phyloP scores from a whole-genome alignment of 2,329 filamentous ascomycete species.

The Cladophialophora yegresii region DNA sequence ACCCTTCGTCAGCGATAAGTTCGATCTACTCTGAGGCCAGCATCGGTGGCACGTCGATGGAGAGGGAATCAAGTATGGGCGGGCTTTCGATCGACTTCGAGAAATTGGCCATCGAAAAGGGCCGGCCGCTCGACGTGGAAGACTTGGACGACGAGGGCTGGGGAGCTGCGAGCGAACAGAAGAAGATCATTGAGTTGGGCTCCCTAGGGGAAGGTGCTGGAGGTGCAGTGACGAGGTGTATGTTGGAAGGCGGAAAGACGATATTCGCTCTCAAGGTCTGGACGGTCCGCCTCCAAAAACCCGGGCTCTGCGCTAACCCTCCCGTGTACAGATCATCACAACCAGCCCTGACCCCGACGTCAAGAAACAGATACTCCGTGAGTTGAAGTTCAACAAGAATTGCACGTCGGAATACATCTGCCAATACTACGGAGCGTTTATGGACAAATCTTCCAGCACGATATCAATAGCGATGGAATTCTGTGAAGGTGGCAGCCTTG shows the following conservation, averaged over 20 bases:
- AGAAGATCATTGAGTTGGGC: slow-evolving; percentile 83
- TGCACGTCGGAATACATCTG: slow-evolving; percentile 96
- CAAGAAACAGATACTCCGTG: slow-evolving; percentile 96
- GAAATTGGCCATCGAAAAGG: slow-evolving; percentile 77
- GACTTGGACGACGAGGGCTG: slow-evolving; percentile 94
- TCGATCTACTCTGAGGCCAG: slow-evolving; percentile 80
- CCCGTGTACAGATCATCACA: slow-evolving; percentile 75
- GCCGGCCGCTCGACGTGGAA: slow-evolving; percentile 82
- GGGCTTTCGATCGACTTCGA: slow-evolving; percentile 75
- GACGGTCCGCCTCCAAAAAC: slow-evolving; percentile 3
- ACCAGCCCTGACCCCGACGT: slow-evolving; percentile 97
- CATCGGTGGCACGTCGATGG: slow-evolving; percentile 74
- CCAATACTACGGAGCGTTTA: slow-evolving; percentile 94
- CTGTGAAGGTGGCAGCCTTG: slow-evolving; percentile 92
- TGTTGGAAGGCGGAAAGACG: slow-evolving; percentile 86
- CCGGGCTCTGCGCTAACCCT: neutral
- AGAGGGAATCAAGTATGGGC: slow-evolving; percentile 78
- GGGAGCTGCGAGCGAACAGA: slow-evolving; percentile 87
- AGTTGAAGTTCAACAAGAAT: slow-evolving; percentile 96
- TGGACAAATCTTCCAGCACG: slow-evolving; percentile 91
- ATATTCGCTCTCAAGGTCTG: slow-evolving; percentile 92
- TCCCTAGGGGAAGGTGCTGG: slow-evolving; percentile 92
- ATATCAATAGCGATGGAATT: slow-evolving; percentile 99
- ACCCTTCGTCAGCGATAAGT: slow-evolving; percentile 84
- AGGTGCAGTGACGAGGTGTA: slow-evolving; percentile 89